Conservation (phyloP, 352 stramenopile genomes). For the Phytophthora fragariae region DNA sequence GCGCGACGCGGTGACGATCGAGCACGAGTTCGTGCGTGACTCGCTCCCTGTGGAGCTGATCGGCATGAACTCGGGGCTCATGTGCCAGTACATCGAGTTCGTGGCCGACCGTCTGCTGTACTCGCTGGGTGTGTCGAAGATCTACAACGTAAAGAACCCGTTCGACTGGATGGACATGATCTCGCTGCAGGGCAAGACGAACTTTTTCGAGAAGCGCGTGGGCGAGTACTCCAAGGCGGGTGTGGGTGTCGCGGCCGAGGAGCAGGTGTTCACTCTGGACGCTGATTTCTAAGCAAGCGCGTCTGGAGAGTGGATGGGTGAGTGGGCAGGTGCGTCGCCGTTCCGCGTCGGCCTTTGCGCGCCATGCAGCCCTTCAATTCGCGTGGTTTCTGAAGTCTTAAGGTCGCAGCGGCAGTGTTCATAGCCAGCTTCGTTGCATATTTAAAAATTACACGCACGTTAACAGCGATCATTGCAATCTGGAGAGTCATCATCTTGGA, state of each 20-base stretch:
- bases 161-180: slow-evolving; percentile 99
- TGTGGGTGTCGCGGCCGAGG: slow-evolving; percentile 90
- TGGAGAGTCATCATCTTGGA: too few species aligned
- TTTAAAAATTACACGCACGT: background rate
- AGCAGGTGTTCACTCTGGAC: slow-evolving; percentile 94
- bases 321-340: slow-evolving; percentile 66
- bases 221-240: slow-evolving; percentile 99
- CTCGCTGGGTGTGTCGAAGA: slow-evolving; percentile 92
- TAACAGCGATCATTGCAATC: background rate
- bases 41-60: slow-evolving; percentile 99
- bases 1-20: slow-evolving; percentile 95
- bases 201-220: slow-evolving; percentile 99
- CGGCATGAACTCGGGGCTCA: slow-evolving; percentile 98
- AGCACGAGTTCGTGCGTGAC: slow-evolving; percentile 98
- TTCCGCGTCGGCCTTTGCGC: slow-evolving; percentile 44
- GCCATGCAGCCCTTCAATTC: background rate
- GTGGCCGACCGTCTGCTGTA: slow-evolving; percentile 96
- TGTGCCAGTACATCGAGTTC: slow-evolving; percentile 99
- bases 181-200: slow-evolving; percentile 93
- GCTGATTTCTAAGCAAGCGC: slow-evolving; percentile 91
- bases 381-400: background rate
- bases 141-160: slow-evolving; percentile 95
- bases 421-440: background rate
- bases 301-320: background rate
- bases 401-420: background rate